A percentile compares a stretch with the other conserved stretches of the same genome.
These are phyloP conservation scores for Sporothrix mexicana DNA, from an alignment of 2,329 filamentous ascomycete species.

Conservation along the genomic window DNA sequence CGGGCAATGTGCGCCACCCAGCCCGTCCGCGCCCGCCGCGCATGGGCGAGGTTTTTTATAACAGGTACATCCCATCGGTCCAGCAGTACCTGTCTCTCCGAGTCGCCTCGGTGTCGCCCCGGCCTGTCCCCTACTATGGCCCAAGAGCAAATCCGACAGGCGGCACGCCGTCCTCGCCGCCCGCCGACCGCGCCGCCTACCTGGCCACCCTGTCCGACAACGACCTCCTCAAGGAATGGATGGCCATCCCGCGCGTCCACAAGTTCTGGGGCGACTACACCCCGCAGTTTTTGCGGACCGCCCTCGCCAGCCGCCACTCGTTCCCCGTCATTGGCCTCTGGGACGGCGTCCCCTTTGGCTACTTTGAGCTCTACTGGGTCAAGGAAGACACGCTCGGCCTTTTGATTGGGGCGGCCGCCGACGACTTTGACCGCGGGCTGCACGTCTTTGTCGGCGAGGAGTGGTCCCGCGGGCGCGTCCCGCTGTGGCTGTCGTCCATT, in stretches of 20 bases:
- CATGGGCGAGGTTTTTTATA: constrained; percentile 91
- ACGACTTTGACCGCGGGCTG: constrained; percentile 85
- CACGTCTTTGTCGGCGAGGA: constrained; percentile 92
- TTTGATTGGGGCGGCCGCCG: constrained; percentile 63
- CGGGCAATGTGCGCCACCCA: constrained; percentile 81
- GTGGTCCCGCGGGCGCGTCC: constrained; percentile 83
- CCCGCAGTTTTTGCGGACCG: constrained; percentile 69
- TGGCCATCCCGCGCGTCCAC: constrained; percentile 82
- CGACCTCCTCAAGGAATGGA: constrained; percentile 78
- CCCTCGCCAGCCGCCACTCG: constrained; percentile 71
- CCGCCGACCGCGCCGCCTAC: constrained; percentile 43
- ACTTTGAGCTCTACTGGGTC: constrained; percentile 98
- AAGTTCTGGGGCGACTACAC: constrained; percentile 80
- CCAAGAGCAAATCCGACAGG: constrained; percentile 48
- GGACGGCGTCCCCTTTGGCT: constrained; percentile 94
- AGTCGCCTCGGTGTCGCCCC: constrained; percentile 72
- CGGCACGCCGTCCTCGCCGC: constrained; percentile 43
- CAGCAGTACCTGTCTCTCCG: constrained; percentile 88
- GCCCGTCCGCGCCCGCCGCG: constrained; percentile 85
- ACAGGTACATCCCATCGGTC: constrained; percentile 80
- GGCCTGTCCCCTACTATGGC: constrained; percentile 68
- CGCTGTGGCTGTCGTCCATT: constrained; percentile 80
- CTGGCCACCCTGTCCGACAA: constrained; percentile 58
- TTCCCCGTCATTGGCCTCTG: constrained; percentile 93
- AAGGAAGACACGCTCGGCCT: constrained; percentile 84